Evolutionary conservation across 208 protist species (phyloP), one percentile per base, ranked within the genome.

Genomic region (Acanthamoeba rhysodes): DNA sequence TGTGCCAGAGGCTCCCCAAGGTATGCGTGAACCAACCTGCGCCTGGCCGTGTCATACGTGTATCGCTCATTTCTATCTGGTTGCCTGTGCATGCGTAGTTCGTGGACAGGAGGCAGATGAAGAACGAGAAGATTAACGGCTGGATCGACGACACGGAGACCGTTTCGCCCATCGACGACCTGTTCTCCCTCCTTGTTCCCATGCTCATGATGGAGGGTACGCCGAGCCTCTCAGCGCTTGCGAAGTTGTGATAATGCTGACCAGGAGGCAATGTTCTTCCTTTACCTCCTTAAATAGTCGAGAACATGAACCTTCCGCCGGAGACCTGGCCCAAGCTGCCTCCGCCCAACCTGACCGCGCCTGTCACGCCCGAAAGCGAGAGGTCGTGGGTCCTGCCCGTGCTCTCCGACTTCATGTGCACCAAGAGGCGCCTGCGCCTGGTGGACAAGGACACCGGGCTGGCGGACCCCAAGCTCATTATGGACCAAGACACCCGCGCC

Each of bases 371-470:
- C 14, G 91, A 95, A 37, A 87, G 22, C 29, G 91, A 95, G 57
- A 37, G 91, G 10, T 82, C 66, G 50, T 95, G 91, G 91, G 74
- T 95, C 18, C 91, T 95, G 29, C 91, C 91, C 9, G 66, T 87
- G 50, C 91, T 95, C n/a, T 95, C 91, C 50, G 91, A 95, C 72
- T 95, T 95, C 74, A 87, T 95, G 91, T 95, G 91, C 62, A 50
- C 20, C 66, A 57, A 87, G 74, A n/a, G 88, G 41, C 55, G 87
- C 18, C 72, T 95, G 70, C 74, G 91, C 91, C 45, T 29, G 20
- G 91, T 95, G 48, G 32, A 45, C 50, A 29, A 45, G 57, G 45
- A 48, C 29, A 72, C 45, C 16, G 91, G 88, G 16, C 64, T 93
- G n/a, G 2, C 34, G 14, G 88, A 93, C 3, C 66, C 57, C 55